Evolutionary conservation across 2,329 filamentous ascomycete species (phyloP), one percentile per base, ranked within the genome.

Genomic region (Annulohypoxylon truncatum): DNA sequence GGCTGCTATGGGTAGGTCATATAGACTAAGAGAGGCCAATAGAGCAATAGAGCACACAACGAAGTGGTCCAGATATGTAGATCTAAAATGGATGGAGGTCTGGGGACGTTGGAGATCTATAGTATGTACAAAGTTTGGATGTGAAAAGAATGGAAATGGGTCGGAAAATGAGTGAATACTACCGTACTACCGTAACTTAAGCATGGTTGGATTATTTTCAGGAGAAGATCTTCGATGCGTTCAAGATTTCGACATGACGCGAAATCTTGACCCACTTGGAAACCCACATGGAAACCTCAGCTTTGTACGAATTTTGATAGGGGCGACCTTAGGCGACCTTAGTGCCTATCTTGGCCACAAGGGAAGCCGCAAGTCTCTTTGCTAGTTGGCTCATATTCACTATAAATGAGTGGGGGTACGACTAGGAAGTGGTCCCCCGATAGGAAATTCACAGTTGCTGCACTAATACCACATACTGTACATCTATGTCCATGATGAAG

Each of bases 191-290:
- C 58, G 52, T 56, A 38, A 48, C 31, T 50, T 52, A n/a, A 59
- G 38, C 18, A 47, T 47, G 38, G 12, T 64, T 54, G 51, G 22
- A 33, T 33, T 29, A 46, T 50, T 28, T 57, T 61, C 47, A 64
- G 67, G 67, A 69, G 63, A 69, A 67, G 67, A 69, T 69, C 67
- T 59, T 64, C 67, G 67, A 69, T 69, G 47, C 57, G 56, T 69
- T 64, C 67, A 69, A 69, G 67, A 69, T 69, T 69, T 67, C 38
- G 9, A 61, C 48, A 67, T 69, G 64, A 67, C 67, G 67, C 67
- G 64, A 67, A 53, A n/a, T 28, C 31, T 35, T 10, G 63, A 31
- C 29, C 29, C 29, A 31, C 29, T 31, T 10, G 13, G 35, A 22
- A 31, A 42, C 38, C 47, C 63, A 48, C 35, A 48, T 28, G 15